Evolutionary conservation across 257 asterid genomes (phyloP).

Genomic region (Hygrophila difformis): DNA sequence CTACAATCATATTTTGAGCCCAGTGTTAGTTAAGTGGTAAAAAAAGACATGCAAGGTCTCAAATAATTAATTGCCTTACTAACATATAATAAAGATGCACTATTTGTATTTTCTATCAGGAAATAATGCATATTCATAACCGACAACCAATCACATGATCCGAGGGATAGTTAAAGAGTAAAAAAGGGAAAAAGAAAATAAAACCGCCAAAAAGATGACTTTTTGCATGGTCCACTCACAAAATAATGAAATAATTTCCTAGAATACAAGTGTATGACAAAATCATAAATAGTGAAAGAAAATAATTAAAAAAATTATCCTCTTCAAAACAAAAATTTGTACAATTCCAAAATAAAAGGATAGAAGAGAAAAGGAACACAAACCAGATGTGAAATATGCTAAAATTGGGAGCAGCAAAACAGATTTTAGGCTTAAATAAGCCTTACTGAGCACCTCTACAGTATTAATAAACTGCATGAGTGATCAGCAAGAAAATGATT

Average conservation of each 20-base stretch:
- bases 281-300: not conserved
- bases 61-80: not conserved
- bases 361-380: not conserved
- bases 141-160: conserved; percentile 1
- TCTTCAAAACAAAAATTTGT: not conserved
- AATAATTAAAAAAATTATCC: not conserved
- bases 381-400: not conserved
- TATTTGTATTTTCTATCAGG: too few relatives aligned
- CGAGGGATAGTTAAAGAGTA: conserved; percentile 1
- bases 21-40: conserved; percentile 15
- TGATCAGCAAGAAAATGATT: not conserved
- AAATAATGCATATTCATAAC: conserved; percentile 12
- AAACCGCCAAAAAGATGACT: conserved; percentile 7
- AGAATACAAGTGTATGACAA: not conserved
- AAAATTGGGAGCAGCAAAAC: not conserved
- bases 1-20: conserved; percentile 21
- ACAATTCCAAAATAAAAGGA: not conserved
- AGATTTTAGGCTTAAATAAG: not conserved
- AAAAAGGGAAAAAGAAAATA: not conserved
- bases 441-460: too few relatives aligned
- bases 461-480: conserved; percentile 6
- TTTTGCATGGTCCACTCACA: conserved; percentile 4
- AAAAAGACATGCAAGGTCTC: conserved; percentile 4
- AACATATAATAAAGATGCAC: not conserved
- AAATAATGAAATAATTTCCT: conserved; percentile 1